Evolutionary conservation across 2,329 filamentous ascomycete genomes (phyloP), one percentile per base, ranked within the genome.

Genomic region (Sphaerulina vaccinii): DNA sequence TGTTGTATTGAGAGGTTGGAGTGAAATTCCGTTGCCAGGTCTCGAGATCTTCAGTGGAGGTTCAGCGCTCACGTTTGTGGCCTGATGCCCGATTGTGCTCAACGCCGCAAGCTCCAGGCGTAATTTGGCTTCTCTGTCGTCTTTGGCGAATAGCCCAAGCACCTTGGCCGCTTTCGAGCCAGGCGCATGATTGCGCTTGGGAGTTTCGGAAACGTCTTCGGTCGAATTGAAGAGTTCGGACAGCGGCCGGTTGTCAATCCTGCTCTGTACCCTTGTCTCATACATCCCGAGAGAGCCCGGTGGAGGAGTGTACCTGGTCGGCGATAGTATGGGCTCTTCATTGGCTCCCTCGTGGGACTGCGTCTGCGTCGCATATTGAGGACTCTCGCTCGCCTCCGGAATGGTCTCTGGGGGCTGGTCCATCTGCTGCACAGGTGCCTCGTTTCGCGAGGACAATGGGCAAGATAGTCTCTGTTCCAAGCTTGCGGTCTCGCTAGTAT

Each of bases 141-240:
- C 44, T 15, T 27, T 24, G 19, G 45, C 39, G 32, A 61, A 29
- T 6, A 64, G 49, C 7, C 61, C 63, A 27, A 66, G 61, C 24
- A 65, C 50, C 38, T 61, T 59, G 3, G 62, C 64, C 10, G 62
- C 61, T 45, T 65, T 65, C 16, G 55, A 56, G 24, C 61, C 61
- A 22, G 62, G 61, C 24, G 61, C 57, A 27, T 52, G 56, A 19
- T 59, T 56, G 38, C 51, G 53, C 15, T 54, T 52, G 3, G 52
- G 54, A 22, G 46, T 32, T 9, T 40, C 51, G 21, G 39, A 43
- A 11, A 58, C 39, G n/a, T 45, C 44, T 22, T 50, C 47, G 9
- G 5, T 19, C 10, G 37, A 13, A 2, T 39, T 18, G 13, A n/a
- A n/a, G n/a, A 1, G 11, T 9, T 19, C 37, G 16, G 22, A 21